Percentiles rank a stretch among this genome's conserved stretches.
Conservation (phyloP, 306 rosid species). For the Lathyrus oleraceus region DNA sequence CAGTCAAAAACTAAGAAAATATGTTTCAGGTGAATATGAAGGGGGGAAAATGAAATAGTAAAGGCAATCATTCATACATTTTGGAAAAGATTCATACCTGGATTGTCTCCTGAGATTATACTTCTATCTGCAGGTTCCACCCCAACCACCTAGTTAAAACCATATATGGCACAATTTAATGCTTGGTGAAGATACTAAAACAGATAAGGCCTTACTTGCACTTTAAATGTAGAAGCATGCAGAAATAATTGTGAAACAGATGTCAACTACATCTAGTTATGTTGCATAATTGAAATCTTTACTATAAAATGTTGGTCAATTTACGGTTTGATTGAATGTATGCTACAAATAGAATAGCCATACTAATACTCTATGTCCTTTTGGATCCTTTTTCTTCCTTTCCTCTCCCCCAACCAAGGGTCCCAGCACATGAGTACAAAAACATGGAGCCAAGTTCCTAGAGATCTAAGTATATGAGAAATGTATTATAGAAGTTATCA, state of each 20-base stretch:
- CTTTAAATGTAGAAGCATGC: constrained; percentile 25
- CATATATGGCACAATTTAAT: constrained; percentile 20
- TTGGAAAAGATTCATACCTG: constrained; percentile 49
- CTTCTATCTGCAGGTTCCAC: constrained; percentile 95
- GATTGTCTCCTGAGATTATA: constrained; percentile 75
- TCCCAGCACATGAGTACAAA: constrained; percentile 23
- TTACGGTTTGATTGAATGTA: constrained; percentile 27
- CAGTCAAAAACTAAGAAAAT: constrained; percentile 25
- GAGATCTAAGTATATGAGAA: constrained; percentile 15
- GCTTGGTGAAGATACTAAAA: constrained; percentile 10
- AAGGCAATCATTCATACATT: not conserved
- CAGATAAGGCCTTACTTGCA: constrained; percentile 27
- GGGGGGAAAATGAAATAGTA: not conserved
- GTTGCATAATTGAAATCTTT: not conserved
- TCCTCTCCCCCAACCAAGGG: not conserved
- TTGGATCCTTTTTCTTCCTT: constrained; percentile 21
- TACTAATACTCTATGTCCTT: not conserved
- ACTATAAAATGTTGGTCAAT: constrained; percentile 4
- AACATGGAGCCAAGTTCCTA: constrained; percentile 5
- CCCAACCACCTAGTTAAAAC: constrained; percentile 71
- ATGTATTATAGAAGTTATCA: constrained; percentile 4
- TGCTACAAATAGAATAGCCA: constrained; percentile 16
- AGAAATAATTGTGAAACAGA: constrained; percentile 9
- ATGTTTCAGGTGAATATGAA: constrained; percentile 22
- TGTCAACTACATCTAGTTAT: constrained; percentile 9